A percentile compares a stretch with the other conserved stretches of the same genome.
phyloP scores from a whole-genome alignment of 169 alveolate species.

The Plasmodium blacklocki region DNA sequence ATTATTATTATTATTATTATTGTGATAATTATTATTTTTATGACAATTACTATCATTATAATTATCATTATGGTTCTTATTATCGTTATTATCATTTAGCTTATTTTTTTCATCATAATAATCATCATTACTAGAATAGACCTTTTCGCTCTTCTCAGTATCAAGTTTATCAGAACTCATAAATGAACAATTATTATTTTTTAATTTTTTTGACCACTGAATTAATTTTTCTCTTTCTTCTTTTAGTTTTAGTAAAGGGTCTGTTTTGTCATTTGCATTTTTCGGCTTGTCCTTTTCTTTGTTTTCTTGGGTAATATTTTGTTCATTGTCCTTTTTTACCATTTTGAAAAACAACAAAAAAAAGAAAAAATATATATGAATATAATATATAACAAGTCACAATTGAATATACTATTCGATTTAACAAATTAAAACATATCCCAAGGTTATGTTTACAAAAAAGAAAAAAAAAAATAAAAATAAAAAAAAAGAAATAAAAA shows the following conservation, averaged over 20 bases:
- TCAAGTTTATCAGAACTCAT: conserved; percentile 38
- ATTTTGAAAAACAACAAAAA: background rate
- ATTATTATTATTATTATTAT: background rate
- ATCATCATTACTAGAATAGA: conserved; percentile 55
- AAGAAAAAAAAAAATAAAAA: no score
- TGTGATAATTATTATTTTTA: background rate
- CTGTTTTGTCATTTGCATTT: conserved; percentile 5
- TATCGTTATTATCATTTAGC: background rate
- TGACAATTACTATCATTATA: no score
- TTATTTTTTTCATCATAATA: background rate
- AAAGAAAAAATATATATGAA: background rate
- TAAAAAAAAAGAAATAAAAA: no score
- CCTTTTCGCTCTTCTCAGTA: conserved; percentile 14
- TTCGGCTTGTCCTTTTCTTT: conserved; percentile 7
- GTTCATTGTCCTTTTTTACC: conserved; percentile 9
- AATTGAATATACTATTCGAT: no score
- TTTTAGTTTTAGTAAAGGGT: conserved; percentile 46
- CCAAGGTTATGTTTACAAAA: no score
- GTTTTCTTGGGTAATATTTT: background rate
- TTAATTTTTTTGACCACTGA: conserved; percentile 70
- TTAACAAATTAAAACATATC: no score
- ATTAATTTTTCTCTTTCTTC: conserved; percentile 70
- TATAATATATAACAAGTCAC: no score
- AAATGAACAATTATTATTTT: conserved; percentile 59
- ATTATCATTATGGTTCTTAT: background rate